A percentile compares a stretch with the other conserved stretches of the same genome.
These are phyloP conservation scores for Sanghuangporus sanghuang DNA, from an alignment of 1,284 basidiomycete genomes.

Conservation along the genomic window DNA sequence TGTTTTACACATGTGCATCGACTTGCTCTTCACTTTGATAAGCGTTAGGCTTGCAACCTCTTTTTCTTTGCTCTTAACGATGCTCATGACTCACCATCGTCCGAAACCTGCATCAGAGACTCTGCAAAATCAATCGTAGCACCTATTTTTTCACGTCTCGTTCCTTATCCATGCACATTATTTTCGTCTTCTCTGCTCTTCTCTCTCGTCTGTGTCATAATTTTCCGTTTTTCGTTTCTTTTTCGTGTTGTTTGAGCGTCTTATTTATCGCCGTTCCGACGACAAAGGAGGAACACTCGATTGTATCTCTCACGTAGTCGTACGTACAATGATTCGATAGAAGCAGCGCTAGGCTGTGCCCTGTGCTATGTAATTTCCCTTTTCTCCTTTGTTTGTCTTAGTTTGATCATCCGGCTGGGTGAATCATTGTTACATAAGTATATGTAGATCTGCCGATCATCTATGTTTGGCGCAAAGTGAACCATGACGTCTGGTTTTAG, in stretches of 20 bases:
- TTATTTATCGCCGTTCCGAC: not conserved
- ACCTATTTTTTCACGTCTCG: not conserved
- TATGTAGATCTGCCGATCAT: not conserved
- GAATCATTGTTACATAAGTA: no score
- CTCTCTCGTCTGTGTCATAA: not conserved
- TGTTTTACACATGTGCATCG: not conserved
- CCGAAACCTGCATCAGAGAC: not conserved
- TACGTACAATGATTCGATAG: not conserved
- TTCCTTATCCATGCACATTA: not conserved
- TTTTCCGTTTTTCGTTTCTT: not conserved
- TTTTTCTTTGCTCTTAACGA: no score
- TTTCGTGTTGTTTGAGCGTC: not conserved
- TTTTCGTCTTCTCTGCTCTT: not conserved
- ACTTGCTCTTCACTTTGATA: not conserved
- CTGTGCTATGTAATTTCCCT: not conserved
- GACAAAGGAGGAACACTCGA: not conserved
- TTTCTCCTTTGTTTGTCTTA: not conserved
- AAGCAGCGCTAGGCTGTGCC: not conserved
- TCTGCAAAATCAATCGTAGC: not conserved
- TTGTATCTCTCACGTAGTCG: not conserved
- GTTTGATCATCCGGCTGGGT: not conserved
- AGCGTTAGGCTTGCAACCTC: not conserved
- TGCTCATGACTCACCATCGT: not conserved
- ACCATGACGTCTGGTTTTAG: not conserved
- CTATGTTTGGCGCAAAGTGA: not conserved